Evolutionary conservation across 306 rosid species (phyloP).

Genomic region (Acacia acuminata): DNA sequence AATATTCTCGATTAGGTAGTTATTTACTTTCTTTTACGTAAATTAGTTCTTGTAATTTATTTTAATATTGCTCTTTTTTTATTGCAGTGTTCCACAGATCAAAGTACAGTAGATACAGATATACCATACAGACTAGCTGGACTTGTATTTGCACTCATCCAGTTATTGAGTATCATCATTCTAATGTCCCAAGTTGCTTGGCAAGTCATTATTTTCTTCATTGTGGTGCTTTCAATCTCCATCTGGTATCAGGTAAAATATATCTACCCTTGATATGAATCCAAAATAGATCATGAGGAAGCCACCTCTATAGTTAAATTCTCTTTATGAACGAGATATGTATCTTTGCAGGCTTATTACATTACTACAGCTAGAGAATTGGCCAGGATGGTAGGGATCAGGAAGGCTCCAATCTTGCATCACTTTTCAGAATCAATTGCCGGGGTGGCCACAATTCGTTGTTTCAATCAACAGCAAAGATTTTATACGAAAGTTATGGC

Average conservation of each 20-base stretch:
- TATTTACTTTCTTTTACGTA: neutral
- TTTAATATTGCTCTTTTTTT: neutral
- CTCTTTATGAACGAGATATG: slow-evolving; percentile 19
- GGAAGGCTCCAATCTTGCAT: slow-evolving; percentile 81
- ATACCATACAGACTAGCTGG: slow-evolving; percentile 89
- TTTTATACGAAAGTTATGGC: slow-evolving; percentile 48
- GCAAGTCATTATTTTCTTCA: slow-evolving; percentile 75
- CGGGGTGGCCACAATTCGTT: slow-evolving; percentile 68
- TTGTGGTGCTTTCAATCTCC: slow-evolving; percentile 60
- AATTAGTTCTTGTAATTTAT: neutral
- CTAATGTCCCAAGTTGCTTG: slow-evolving; percentile 84
- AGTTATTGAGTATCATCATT: slow-evolving; percentile 66
- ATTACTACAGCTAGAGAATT: slow-evolving; percentile 81
- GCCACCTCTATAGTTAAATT: neutral
- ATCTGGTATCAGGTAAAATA: slow-evolving; percentile 73
- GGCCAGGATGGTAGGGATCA: slow-evolving; percentile 85
- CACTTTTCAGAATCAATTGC: slow-evolving; percentile 79
- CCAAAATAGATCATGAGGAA: neutral
- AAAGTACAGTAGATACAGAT: slow-evolving; percentile 84
- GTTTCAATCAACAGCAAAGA: slow-evolving; percentile 68
- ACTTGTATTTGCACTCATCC: slow-evolving; percentile 81
- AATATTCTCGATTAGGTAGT: slow-evolving; percentile 3
- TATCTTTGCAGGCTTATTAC: slow-evolving; percentile 64
- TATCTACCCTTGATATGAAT: neutral
- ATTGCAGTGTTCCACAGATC: slow-evolving; percentile 83